Base-by-base conservation (phyloP, 1,284 basidiomycete species). In the Mycosarcoma maydis region DNA sequence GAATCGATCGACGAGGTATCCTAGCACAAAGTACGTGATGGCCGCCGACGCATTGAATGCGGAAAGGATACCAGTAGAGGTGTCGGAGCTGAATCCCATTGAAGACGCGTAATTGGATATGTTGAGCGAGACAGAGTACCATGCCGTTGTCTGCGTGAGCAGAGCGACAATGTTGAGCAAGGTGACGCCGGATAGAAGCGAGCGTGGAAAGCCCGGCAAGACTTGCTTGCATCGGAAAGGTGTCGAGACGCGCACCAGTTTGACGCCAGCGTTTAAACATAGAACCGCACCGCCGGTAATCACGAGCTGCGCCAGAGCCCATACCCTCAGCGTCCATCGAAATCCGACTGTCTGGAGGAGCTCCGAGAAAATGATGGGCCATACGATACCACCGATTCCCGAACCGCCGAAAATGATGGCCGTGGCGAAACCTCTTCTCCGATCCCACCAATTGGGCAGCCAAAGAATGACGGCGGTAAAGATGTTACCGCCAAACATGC, bases 401-500 rank as follows among this genome's bases (percentile, higher is more conserved):
- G 58, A 58, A 16, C 75, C 75, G 17, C 51, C 48, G 38, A 72
- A 75, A 48, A 77, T 72, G 45, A 76, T 42, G 11, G 74, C 74
- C 1, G 60, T 74, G 3, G 75, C 75, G 8, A 68, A 51, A 1
- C 75, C 75, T 10, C 67, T 36, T 26, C 60, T 30, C 30, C 44
- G 24, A 32, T 75, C 67, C 50, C 67, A 77, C 75, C 75, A 77
- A 32, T 73, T 50, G 1, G 73, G 71, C 11, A 77, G 43, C 70
- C 70, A 76, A 4, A 77, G 45, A 22, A 76, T 61, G 26, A 66
- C 60, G 14, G 69, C 60, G 13, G 64, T 71, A 37, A 77, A 77
- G 22, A 59, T 41, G 17, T 70, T 56, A 17, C 75, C 75, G 20
- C 59, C 51, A 32, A 55, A 54, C 26, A 69, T 42, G 11, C 75